These are phyloP conservation scores for Quercus aquifolioides DNA, from an alignment of 306 rosid genomes.

Conservation along the genomic window DNA sequence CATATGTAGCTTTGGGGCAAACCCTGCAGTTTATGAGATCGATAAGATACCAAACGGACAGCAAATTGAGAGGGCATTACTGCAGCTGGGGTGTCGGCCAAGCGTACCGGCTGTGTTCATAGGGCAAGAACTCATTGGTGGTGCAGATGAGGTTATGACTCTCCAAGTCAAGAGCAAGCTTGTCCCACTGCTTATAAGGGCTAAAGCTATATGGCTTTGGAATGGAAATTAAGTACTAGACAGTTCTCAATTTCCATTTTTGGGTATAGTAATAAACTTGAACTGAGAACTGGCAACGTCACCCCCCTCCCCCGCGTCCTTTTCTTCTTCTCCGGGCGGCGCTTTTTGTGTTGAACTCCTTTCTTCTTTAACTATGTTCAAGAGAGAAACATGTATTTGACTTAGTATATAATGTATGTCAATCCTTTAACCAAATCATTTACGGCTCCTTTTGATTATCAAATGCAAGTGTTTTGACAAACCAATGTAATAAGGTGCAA, in stretches of 20 bases:
- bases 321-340: too few species aligned
- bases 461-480: too few species aligned
- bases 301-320: too few species aligned
- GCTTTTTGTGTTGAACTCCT: neutral
- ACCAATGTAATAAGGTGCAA: too few species aligned
- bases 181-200: conserved; percentile 46
- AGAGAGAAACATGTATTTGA: too few species aligned
- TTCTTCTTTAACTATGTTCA: neutral
- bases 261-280: neutral
- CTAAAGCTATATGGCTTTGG: conserved; percentile 57
- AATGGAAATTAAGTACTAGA: neutral
- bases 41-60: conserved; percentile 52
- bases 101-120: conserved; percentile 70
- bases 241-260: neutral
- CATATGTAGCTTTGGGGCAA: conserved; percentile 51
- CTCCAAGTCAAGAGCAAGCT: conserved; percentile 62
- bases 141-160: conserved; percentile 49
- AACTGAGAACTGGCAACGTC: neutral
- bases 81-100: conserved; percentile 50
- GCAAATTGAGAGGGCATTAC: conserved; percentile 44
- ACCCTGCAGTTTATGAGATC: conserved; percentile 42
- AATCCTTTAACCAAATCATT: too few species aligned
- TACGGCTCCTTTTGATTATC: too few species aligned
- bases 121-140: conserved; percentile 64
- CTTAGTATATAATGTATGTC: too few species aligned